Evolutionary conservation across 2,329 filamentous ascomycete species (phyloP).

Genomic region (Penicillium concentricum): DNA sequence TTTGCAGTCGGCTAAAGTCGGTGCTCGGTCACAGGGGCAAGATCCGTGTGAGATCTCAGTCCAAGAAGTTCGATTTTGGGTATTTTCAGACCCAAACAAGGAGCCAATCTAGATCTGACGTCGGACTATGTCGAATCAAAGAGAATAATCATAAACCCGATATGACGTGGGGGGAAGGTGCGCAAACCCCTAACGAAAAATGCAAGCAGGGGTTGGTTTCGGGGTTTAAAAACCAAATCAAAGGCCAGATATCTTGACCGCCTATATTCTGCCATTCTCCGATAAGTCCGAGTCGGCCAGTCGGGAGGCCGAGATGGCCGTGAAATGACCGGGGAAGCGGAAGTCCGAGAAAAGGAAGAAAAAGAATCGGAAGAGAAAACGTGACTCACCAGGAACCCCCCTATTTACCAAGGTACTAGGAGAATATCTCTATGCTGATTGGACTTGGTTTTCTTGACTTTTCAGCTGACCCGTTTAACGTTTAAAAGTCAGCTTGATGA

Average conservation of each 20-base stretch:
- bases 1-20: background rate
- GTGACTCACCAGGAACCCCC: slow-evolving; percentile 19
- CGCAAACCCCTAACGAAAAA: background rate
- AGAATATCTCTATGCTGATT: slow-evolving; percentile 7
- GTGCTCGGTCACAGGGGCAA: background rate
- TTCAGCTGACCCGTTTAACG: slow-evolving; percentile 1
- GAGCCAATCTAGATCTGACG: slow-evolving; percentile 1
- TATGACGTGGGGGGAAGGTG: background rate
- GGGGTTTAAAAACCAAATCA: background rate
- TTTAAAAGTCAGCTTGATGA: background rate
- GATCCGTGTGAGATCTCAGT: background rate
- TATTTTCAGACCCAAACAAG: slow-evolving; percentile 9
- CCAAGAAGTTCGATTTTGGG: slow-evolving; percentile 2
- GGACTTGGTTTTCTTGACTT: background rate
- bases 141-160: background rate
- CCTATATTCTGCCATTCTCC: background rate
- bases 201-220: too few species aligned
- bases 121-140: background rate
- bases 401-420: slow-evolving; percentile 1
- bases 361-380: slow-evolving; percentile 23
- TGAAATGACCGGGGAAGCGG: slow-evolving; percentile 6
- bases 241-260: background rate
- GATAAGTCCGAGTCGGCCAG: slow-evolving; percentile 4
- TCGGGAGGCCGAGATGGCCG: slow-evolving; percentile 11
- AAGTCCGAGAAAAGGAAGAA: slow-evolving; percentile 25